Percentiles rank a stretch among this genome's conserved stretches.
Conservation (phyloP, 176 grass and related monocot genomes). For the Themeda triandra region DNA sequence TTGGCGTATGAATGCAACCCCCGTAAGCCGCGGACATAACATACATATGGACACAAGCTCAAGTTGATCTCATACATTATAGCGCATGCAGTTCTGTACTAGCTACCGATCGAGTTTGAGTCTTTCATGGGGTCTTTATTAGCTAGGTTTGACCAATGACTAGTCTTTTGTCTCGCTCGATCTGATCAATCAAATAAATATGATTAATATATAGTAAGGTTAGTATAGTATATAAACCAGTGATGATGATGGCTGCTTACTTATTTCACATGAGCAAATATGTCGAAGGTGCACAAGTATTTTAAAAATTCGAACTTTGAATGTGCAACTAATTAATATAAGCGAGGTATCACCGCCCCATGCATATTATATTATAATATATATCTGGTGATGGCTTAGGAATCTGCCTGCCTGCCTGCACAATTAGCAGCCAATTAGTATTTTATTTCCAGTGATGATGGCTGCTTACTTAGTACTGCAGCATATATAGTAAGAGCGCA, state of each 20-base stretch:
- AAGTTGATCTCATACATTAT: no score
- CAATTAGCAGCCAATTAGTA: neutral
- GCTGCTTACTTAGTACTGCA: no score
- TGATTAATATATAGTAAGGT: no score
- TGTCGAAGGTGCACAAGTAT: neutral
- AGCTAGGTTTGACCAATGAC: no score
- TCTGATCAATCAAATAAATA: no score
- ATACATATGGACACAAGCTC: neutral
- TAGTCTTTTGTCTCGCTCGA: no score
- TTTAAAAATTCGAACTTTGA: neutral
- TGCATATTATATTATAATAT: no score
- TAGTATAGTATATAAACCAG: no score
- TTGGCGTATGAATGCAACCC: neutral
- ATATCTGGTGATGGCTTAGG: neutral
- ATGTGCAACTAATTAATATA: neutral
- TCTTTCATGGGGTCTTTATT: no score
- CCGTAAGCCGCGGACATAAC: neutral
- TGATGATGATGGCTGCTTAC: neutral
- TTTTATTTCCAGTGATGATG: neutral
- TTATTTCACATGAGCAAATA: neutral
- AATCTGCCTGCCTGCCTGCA: neutral
- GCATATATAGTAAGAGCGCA: neutral
- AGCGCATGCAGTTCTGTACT: no score
- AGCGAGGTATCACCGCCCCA: neutral
- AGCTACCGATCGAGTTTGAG: no score